Base-by-base conservation (phyloP, 441 rosid genomes). In the Erodium moschatum region DNA sequence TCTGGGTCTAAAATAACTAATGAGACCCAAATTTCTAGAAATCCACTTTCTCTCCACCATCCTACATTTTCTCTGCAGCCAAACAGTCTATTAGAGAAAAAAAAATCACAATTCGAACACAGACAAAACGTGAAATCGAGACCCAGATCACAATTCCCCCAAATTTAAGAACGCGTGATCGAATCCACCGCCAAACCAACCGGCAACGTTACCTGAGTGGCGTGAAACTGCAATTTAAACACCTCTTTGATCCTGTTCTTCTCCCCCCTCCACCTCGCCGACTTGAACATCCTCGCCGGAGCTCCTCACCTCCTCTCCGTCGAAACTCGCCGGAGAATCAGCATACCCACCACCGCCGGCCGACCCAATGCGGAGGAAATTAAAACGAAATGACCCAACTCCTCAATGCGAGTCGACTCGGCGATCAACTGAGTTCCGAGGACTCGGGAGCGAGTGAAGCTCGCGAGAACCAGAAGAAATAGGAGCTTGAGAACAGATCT, bases 261-360 rank as follows among this genome's bases (percentile, higher is more conserved):
- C 65, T 92, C 93, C 70, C 76, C 81, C 76, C 93, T 80, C 96
- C 97, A 86, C 80, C 91, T 82, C 75, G 82, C 87, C 46, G 98
- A 75, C 82, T 76, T 80, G 81, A 92, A 92, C 97, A 92, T 92
- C 82, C 75, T 67, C 61, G 67, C 76, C 66, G 1, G 29, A 64
- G n/a, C 38, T 44, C 50, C 66, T 54, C 70, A 68, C 72, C 65
- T 33, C 38, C 38, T 33, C 38, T 33, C 38, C 38, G 38, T 3
- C 38, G 5, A 33, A 33, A 3, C 38, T 5, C 38, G 69, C 75
- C 64, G 81, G 82, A 44, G 78, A 76, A 81, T 67, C 81, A 72
- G 60, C 85, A 81, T 81, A 64, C 70, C 24, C 31, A 2, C 27
- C 27, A n/a, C 58, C 52, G 76, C 40, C 75, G 9, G 24, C 44